These are phyloP conservation scores for Sungouiella blattae DNA, from an alignment of 805 yeast species.

Conservation along the genomic window DNA sequence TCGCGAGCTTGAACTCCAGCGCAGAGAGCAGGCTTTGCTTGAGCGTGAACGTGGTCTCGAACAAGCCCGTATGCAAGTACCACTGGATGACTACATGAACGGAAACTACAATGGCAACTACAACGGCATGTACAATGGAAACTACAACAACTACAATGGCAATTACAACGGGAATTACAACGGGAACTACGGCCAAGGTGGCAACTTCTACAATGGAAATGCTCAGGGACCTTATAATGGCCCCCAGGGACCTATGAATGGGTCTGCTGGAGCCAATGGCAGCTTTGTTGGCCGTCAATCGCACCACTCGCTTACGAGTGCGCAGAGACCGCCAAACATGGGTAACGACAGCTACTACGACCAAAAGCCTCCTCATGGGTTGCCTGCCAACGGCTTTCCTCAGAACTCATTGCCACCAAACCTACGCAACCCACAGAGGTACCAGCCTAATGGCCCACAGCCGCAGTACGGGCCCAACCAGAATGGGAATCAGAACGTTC, in stretches of 20 bases:
- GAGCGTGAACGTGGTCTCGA: conserved; percentile 13
- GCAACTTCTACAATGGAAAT: conserved; percentile 2
- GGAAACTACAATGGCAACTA: neutral
- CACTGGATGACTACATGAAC: neutral
- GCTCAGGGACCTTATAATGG: too few relatives aligned
- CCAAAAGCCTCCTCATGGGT: conserved; percentile 31
- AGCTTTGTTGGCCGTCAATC: conserved; percentile 4
- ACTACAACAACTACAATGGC: neutral
- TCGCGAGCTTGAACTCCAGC: conserved; percentile 22
- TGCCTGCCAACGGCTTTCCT: conserved; percentile 28
- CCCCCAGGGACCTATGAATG: conserved; percentile 1
- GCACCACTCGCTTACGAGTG: conserved; percentile 7
- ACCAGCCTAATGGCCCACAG: conserved; percentile 14
- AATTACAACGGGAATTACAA: neutral
- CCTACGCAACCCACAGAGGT: conserved; percentile 21
- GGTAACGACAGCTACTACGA: conserved; percentile 13
- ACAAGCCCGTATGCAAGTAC: neutral
- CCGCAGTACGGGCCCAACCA: neutral
- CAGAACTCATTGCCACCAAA: conserved; percentile 23
- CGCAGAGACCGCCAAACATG: conserved; percentile 6
- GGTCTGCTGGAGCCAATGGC: neutral
- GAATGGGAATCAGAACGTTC: conserved; percentile 1
- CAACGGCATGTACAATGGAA: neutral
- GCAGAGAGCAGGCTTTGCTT: conserved; percentile 24
- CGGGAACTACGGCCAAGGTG: neutral